phyloP scores from a whole-genome alignment of 2,329 filamentous ascomycete species.

The Fonsecaea multimorphosa region DNA sequence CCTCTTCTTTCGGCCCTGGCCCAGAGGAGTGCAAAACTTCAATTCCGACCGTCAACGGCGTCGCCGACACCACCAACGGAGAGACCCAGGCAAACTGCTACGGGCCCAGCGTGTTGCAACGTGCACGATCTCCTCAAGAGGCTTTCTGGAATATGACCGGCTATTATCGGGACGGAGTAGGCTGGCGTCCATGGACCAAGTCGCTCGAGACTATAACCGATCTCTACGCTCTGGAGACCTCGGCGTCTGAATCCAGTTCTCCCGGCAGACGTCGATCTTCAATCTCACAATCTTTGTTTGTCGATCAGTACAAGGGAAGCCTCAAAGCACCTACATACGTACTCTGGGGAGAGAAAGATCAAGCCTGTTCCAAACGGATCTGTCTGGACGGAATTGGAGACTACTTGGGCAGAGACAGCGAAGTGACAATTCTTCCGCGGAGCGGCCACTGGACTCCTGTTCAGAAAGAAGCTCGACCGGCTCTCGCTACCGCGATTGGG shows the following conservation, averaged over 20 bases:
- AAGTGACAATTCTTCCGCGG: conserved; percentile 57
- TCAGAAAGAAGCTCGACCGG: conserved; percentile 52
- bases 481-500: conserved; percentile 46
- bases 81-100: conserved; percentile 44
- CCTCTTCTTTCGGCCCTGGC: conserved; percentile 59
- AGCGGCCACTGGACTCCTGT: conserved; percentile 62
- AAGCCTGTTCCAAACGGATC: conserved; percentile 57
- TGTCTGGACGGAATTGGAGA: conserved; percentile 60
- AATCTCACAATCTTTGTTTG: conserved; percentile 46
- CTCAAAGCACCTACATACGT: conserved; percentile 61
- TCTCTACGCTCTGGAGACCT: conserved; percentile 52
- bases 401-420: conserved; percentile 57
- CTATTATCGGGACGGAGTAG: conserved; percentile 61
- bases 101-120: conserved; percentile 49
- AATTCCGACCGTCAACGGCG: conserved; percentile 5
- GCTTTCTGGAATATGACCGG: conserved; percentile 57
- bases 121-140: conserved; percentile 49
- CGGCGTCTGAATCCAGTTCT: conserved; percentile 33
- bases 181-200: conserved; percentile 57
- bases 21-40: conserved; percentile 50
- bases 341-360: conserved; percentile 60
- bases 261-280: conserved; percentile 36
- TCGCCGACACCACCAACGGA: conserved; percentile 33
- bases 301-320: conserved; percentile 52
- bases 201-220: conserved; percentile 57